Evolutionary conservation across 2,329 filamentous ascomycete species (phyloP), one percentile per base, ranked within the genome.

Genomic region (Emergomyces orientalis): DNA sequence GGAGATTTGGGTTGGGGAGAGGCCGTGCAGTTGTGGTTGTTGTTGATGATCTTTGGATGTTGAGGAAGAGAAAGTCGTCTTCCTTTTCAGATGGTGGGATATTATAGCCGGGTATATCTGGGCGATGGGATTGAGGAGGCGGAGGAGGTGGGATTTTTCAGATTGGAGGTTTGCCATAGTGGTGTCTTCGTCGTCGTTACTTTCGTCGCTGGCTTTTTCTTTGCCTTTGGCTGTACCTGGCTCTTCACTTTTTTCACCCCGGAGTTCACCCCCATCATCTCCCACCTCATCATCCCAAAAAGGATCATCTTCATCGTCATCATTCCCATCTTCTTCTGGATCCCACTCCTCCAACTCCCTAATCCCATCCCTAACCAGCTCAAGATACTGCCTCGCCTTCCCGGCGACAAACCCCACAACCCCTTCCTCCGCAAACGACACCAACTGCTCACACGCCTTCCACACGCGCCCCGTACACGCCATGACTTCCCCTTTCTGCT

Each of bases 281-380:
- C 47, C 69, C 66, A 19, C 69, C 22, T 74, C 70, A 41, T 73
- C 72, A 25, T 68, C 71, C 43, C 75, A 64, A 47, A 73, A 61
- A n/a, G 75, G 72, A 60, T 62, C 67, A 58, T 69, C 68, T 5
- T 76, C 74, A 57, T 76, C 74, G 56, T 77, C 76, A 1, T 85
- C 86, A 0, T 85, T 85, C 2, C 85, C 83, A 0, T 83, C 81
- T 11, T 84, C 82, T 69, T 91, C 88, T 1, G 91, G 88, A 25
- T 87, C 86, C 91, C 92, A 97, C 69, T 93, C 90, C 72, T 91
- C 90, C 67, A 97, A 75, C 76, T 97, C 93, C 65, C 89, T 85
- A 68, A 95, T 84, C 0, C 91, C 88, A 77, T 97, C 93, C 68
- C 89, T 84, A 30, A 97, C 78, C 2, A 88, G 84, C 62, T 89